Percentiles rank a stretch among this genome's conserved stretches.
These are phyloP conservation scores for Setomelanomma holmii DNA, from an alignment of 2,329 filamentous ascomycete genomes.

Conservation along the genomic window DNA sequence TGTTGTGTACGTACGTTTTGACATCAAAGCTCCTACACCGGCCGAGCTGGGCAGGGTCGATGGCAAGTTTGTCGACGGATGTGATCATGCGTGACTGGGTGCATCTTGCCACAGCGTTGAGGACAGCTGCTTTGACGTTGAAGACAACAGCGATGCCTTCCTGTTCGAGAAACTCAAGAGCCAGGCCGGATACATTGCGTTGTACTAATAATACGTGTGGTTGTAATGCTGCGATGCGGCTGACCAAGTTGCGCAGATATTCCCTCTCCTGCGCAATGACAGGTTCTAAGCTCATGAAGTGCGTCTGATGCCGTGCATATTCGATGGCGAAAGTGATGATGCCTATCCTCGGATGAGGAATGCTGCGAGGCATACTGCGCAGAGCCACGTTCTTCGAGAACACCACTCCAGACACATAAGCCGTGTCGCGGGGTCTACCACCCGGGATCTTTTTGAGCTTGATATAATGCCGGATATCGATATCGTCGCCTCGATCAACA, in stretches of 20 bases:
- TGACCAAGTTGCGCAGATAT: conserved; percentile 89
- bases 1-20: conserved; percentile 89
- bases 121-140: conserved; percentile 95
- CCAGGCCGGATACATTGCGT: conserved; percentile 89
- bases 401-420: conserved; percentile 95
- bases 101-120: conserved; percentile 92
- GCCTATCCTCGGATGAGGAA: conserved; percentile 82
- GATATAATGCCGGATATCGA: conserved; percentile 96
- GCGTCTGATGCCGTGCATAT: conserved; percentile 88
- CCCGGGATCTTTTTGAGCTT: conserved; percentile 97
- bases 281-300: conserved; percentile 98
- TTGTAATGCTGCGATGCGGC: conserved; percentile 83
- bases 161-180: conserved; percentile 84
- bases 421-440: conserved; percentile 86
- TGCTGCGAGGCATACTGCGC: conserved; percentile 93
- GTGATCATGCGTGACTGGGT: conserved; percentile 92
- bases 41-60: conserved; percentile 76
- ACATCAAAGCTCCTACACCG: conserved; percentile 89
- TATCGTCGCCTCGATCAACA: conserved; percentile 87
- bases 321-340: conserved; percentile 96
- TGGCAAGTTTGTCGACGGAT: conserved; percentile 90
- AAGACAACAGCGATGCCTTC: conserved; percentile 92
- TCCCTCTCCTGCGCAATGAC: conserved; percentile 97
- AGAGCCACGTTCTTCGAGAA: conserved; percentile 97
- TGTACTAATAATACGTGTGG: conserved; percentile 91